A percentile compares a stretch with the other conserved stretches of the same genome.
Evolutionary conservation across 202 grass and related monocot species (phyloP).

Genomic region (Saccharum hybrid): DNA sequence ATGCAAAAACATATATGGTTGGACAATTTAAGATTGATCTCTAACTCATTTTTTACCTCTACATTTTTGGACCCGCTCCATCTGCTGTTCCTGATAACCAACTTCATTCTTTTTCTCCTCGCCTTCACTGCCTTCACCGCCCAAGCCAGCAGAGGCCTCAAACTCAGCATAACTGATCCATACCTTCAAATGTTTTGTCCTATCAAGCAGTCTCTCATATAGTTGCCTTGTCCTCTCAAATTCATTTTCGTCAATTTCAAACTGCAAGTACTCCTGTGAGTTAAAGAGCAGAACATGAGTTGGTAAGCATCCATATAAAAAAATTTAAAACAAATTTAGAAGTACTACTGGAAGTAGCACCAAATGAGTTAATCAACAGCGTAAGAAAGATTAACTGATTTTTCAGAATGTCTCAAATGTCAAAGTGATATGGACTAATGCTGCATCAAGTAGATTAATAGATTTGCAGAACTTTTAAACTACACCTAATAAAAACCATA

Average conservation of each 20-base stretch:
- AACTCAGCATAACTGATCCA: conserved; percentile 98
- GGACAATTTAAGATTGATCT: conserved; percentile 31
- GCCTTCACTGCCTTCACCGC: conserved; percentile 46
- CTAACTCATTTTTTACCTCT: conserved; percentile 56
- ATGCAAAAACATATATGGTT: not conserved
- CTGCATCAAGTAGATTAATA: not conserved
- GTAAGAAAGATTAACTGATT: not conserved
- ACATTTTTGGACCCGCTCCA: conserved; percentile 55
- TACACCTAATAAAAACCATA: not conserved
- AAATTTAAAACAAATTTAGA: too few species aligned
- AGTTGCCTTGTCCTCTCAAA: conserved; percentile 70
- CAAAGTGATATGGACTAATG: not conserved
- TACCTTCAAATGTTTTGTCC: conserved; percentile 88
- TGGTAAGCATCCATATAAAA: not conserved
- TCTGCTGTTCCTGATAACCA: conserved; percentile 54
- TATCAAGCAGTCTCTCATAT: conserved; percentile 83
- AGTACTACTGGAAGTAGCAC: too few species aligned
- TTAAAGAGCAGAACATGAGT: conserved; percentile 9
- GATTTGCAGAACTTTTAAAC: not conserved
- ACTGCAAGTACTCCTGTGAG: conserved; percentile 83
- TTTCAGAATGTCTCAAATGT: conserved; percentile 19
- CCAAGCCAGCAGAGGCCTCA: conserved; percentile 68
- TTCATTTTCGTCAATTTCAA: conserved; percentile 83
- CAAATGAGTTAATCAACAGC: not conserved
- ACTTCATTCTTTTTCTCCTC: conserved; percentile 57